Base-by-base conservation (phyloP, 164 flowering plant species). In the Vitis rupestris region DNA sequence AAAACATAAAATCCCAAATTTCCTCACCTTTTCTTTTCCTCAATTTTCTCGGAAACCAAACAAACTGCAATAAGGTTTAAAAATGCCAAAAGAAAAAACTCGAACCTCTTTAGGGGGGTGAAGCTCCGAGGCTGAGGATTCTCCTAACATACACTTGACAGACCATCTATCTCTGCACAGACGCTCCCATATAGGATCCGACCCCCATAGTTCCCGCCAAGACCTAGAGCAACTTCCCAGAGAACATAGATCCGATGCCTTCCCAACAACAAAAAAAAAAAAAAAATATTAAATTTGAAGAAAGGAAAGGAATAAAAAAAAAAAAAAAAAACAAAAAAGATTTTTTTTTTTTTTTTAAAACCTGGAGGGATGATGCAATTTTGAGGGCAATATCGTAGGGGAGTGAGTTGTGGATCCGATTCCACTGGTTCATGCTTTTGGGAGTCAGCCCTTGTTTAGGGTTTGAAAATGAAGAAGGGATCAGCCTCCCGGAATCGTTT, bases 381-480 rank as follows among this genome's bases (percentile, higher is more conserved):
- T 83, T 78, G 77, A 89, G 76, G 66, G 87, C 85, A 60, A 89
- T 73, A 75, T 91, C 97, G 8, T 76, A 67, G 2, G 96, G 96
- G 4, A 90, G 72, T 3, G 76, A 78, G 64, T 52, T 74, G 10
- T 68, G 76, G 9, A 63, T 66, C 58, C 50, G 10, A 10, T 63
- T 72, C 59, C 13, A 19, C 19, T 63, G 66, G 15, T 67, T 47
- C 79, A 75, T 73, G 12, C 11, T 54, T 23, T 54, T 60, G 27
- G 50, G 50, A 65, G 49, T 62, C 14, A 61, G 52, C 69, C 29
- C 8, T 72, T 30, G 13, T 71, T 15, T 81, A 93, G 98, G 97
- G 91, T 10, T 15, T 76, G 97, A 98, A 61, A 79, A 85, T 77
- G 94, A 83, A 70, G 97, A 95, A 76, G 82, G 94, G 80, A 88